Base-by-base conservation (phyloP, 805 yeast species). In the Pichia membranifaciens region DNA sequence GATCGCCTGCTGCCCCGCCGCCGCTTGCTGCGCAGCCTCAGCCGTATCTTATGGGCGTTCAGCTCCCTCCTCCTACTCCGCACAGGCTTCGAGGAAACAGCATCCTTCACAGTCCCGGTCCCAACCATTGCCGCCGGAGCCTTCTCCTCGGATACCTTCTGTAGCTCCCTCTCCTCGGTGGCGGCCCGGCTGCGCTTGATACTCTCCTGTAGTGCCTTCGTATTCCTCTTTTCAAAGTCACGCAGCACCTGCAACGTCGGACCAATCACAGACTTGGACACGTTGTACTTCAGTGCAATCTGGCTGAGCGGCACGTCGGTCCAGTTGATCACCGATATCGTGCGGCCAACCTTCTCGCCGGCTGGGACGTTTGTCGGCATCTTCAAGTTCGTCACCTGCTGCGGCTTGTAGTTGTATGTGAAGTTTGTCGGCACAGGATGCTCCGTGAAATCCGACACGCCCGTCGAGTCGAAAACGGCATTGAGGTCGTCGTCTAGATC, bases 281-380 rank as follows among this genome's bases (percentile, higher is more conserved):
- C 49, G 20, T 58, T 58, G 41, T 60, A 60, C 47, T 60, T 51
- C 12, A 51, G 49, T 2, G 64, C 65, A 23, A 61, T 44, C 50
- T 60, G 63, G 38, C 46, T 54, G n/a, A 60, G 49, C 8, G 66
- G 55, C 10, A 56, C 52, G 44, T 61, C 65, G 5, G 59, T 59
- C 63, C 63, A 60, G 13, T 37, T 37, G 20, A 29, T 16, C 7
- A 42, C 17, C 1, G 45, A 15, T 12, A 42, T 37, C 10, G 40
- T 17, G 6, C 40, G 23, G 5, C 23, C 38, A 21, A 32, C 7
- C 15, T 37, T 37, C 32, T 31, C 37, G 8, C 41, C 41, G 8
- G 13, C 17, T 2, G 37, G 18, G 18, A 36, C 13, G 17, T 43
- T 43, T 9, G 45, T 40, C 15, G 32, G 45, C 17, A 43, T 35